A percentile compares a stretch with the other conserved stretches of the same genome.
Conservation (phyloP, 306 rosid genomes). For the Medicago lupulina region DNA sequence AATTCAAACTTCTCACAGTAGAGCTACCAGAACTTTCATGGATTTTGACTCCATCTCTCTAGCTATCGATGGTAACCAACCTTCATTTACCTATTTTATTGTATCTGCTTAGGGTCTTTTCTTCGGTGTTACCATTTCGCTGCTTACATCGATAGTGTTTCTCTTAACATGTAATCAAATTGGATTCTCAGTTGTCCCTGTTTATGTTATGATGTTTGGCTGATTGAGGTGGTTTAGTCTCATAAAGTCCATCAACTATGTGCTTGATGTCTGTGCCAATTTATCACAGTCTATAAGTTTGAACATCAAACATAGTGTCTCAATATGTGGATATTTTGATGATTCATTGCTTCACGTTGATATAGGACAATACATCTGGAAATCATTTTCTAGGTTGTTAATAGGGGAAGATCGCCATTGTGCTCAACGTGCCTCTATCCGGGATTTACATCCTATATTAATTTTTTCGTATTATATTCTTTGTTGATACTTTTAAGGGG, state of each 20-base stretch:
- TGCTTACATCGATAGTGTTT: too few relatives aligned
- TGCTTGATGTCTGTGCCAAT: background rate
- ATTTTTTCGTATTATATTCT: background rate
- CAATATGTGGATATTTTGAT: conserved; percentile 15
- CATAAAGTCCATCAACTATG: background rate
- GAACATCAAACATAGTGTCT: conserved; percentile 7
- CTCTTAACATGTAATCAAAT: too few relatives aligned
- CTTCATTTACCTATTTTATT: too few relatives aligned
- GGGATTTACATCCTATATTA: too few relatives aligned
- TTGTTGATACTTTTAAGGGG: too few relatives aligned
- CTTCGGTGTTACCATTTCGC: too few relatives aligned
- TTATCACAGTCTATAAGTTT: background rate
- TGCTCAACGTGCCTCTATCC: background rate
- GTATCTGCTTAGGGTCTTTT: too few relatives aligned
- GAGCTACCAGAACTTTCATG: conserved; percentile 92
- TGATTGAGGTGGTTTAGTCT: conserved; percentile 2
- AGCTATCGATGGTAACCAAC: conserved; percentile 98
- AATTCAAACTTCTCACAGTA: conserved; percentile 86
- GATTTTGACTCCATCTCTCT: conserved; percentile 82
- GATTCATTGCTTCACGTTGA: background rate
- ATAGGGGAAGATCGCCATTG: background rate
- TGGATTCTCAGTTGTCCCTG: too few relatives aligned
- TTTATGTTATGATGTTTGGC: too few relatives aligned
- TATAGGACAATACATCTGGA: conserved; percentile 2
- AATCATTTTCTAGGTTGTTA: background rate